A percentile compares a stretch with the other conserved stretches of the same genome.
Evolutionary conservation across 257 asterid species (phyloP).

Genomic region (Solanum tarijense): DNA sequence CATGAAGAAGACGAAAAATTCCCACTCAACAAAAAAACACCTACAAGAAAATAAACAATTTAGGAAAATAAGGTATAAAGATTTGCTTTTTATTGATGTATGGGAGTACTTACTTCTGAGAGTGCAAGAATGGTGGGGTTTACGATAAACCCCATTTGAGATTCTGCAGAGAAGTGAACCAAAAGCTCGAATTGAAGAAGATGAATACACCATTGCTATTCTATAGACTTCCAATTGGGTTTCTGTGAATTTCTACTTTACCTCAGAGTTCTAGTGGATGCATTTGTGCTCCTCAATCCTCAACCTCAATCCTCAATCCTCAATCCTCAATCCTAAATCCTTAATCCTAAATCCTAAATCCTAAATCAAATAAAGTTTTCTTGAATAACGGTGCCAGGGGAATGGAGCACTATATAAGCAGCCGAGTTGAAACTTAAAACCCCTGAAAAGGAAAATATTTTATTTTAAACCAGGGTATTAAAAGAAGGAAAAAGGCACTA

Average conservation of each 20-base stretch:
- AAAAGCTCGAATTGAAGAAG: constrained; percentile 38
- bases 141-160: constrained; percentile 54
- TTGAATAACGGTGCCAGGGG: not conserved
- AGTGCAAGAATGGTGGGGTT: constrained; percentile 26
- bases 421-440: not conserved
- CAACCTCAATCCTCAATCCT: too few relatives aligned
- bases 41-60: constrained; percentile 21
- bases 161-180: constrained; percentile 50
- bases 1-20: constrained; percentile 27
- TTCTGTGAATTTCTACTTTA: not conserved
- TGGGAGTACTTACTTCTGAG: constrained; percentile 19
- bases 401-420: not conserved
- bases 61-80: not conserved
- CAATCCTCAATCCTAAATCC: too few relatives aligned
- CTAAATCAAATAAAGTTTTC: not conserved
- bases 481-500: not conserved
- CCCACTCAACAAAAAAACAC: constrained; percentile 18
- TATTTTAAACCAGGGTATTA: not conserved
- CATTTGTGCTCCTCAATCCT: not conserved
- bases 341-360: too few relatives aligned
- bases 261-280: not conserved
- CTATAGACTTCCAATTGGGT: not conserved
- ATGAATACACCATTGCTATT: constrained; percentile 22
- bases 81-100: not conserved
- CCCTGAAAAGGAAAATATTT: not conserved